phyloP scores from a whole-genome alignment of 2,329 filamentous ascomycete species.

The Lachnellula hyalina region DNA sequence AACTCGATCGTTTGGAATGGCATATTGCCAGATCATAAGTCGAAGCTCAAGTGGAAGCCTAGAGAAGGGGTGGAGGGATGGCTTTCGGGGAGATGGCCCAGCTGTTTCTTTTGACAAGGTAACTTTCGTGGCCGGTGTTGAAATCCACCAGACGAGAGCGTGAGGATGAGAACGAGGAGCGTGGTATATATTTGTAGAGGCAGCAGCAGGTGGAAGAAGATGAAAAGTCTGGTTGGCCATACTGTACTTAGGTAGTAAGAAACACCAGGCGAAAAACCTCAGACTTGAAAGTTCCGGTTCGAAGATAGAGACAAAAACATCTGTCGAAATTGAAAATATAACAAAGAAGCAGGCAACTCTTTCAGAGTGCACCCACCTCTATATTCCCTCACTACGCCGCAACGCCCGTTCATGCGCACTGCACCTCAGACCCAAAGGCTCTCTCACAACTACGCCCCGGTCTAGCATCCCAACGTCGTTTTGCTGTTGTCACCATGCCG shows the following conservation, averaged over 20 bases:
- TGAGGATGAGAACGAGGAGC: constrained; percentile 1
- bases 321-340: too few relatives aligned
- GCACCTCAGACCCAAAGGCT: not conserved
- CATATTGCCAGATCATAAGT: constrained; percentile 21
- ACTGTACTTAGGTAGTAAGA: not conserved
- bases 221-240: not conserved
- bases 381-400: not conserved
- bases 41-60: constrained; percentile 21
- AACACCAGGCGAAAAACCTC: too few relatives aligned
- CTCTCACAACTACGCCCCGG: not conserved
- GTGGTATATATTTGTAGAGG: not conserved
- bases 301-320: too few relatives aligned
- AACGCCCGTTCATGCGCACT: not conserved
- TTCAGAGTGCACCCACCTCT: not conserved
- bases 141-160: constrained; percentile 9
- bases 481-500: not conserved
- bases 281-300: too few relatives aligned
- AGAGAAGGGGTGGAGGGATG: constrained; percentile 8
- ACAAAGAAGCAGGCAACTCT: too few relatives aligned
- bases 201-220: not conserved
- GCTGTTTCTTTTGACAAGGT: not conserved
- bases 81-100: not conserved
- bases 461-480: not conserved
- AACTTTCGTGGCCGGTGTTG: not conserved
- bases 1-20: constrained; percentile 7